These are phyloP conservation scores for Cladosporium austrohemisphaericum DNA, from an alignment of 2,329 filamentous ascomycete species.

Conservation along the genomic window DNA sequence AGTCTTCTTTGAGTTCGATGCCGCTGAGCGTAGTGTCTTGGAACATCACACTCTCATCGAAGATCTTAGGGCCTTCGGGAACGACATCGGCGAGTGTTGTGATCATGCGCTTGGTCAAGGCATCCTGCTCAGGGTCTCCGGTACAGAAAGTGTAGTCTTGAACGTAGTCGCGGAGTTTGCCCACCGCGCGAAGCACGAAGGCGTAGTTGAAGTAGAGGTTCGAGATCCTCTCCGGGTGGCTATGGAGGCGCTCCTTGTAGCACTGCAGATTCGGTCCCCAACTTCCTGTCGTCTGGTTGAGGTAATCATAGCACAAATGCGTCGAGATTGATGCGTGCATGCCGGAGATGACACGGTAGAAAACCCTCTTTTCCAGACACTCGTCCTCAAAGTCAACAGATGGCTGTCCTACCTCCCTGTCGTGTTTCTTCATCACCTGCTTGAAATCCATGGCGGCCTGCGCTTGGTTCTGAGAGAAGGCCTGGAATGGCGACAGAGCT, in stretches of 20 bases:
- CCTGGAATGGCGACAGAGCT: slow-evolving; percentile 26
- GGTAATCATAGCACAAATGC: slow-evolving; percentile 91
- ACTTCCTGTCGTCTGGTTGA: slow-evolving; percentile 89
- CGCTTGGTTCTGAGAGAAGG: slow-evolving; percentile 43
- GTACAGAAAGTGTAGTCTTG: slow-evolving; percentile 87
- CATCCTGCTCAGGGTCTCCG: slow-evolving; percentile 76
- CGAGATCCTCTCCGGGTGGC: slow-evolving; percentile 83
- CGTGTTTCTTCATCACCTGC: slow-evolving; percentile 57
- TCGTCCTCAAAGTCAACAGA: slow-evolving; percentile 77
- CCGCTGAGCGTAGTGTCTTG: slow-evolving; percentile 51
- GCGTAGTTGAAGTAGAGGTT: slow-evolving; percentile 99
- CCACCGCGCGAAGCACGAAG: slow-evolving; percentile 83
- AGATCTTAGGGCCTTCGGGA: slow-evolving; percentile 67
- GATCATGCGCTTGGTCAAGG: slow-evolving; percentile 74
- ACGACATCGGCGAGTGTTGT: slow-evolving; percentile 69
- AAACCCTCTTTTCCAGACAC: slow-evolving; percentile 97
- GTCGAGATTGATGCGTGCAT: slow-evolving; percentile 98
- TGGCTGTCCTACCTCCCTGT: slow-evolving; percentile 55
- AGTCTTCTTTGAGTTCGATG: slow-evolving; percentile 87
- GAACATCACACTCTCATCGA: slow-evolving; percentile 96
- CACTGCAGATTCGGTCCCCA: slow-evolving; percentile 90
- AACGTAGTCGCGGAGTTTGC: slow-evolving; percentile 81
- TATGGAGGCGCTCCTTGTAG: slow-evolving; percentile 81
- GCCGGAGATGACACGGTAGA: slow-evolving; percentile 89
- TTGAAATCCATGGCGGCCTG: slow-evolving; percentile 60